Evolutionary conservation across 495 filamentous ascomycete genomes (phyloP).

Genomic region (Recurvomyces mirabilis): DNA sequence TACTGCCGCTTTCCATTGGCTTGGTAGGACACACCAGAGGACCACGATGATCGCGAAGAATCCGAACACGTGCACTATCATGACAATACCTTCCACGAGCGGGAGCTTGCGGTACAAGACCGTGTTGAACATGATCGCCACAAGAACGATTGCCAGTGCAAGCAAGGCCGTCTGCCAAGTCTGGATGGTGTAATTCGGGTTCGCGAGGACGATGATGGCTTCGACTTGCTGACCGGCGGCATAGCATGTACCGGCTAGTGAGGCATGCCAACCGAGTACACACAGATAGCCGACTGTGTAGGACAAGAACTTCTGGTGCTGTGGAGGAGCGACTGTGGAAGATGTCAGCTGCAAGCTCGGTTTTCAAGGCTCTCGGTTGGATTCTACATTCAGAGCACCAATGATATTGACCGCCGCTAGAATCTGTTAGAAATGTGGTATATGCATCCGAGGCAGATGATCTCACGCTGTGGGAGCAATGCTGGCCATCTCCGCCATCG

Average conservation of each 20-base stretch:
- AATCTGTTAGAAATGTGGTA: background rate
- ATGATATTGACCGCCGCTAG: conserved; percentile 38
- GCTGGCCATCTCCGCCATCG: conserved; percentile 14
- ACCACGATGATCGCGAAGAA: too few relatives aligned
- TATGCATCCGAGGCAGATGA: background rate
- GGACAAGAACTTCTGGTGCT: conserved; percentile 31
- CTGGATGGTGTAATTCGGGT: conserved; percentile 17
- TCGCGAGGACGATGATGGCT: conserved; percentile 33
- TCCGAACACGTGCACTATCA: conserved; percentile 22
- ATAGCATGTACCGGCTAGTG: conserved; percentile 27
- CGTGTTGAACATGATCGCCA: conserved; percentile 25
- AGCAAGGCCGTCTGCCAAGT: conserved; percentile 25
- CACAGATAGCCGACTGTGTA: conserved; percentile 33
- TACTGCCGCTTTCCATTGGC: too few relatives aligned
- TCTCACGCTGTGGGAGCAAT: too few relatives aligned
- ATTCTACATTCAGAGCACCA: conserved; percentile 39
- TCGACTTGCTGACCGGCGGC: conserved; percentile 35
- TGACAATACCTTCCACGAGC: conserved; percentile 20
- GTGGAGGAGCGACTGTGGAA: conserved; percentile 34
- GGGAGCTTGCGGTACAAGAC: conserved; percentile 19
- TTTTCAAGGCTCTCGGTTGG: too few relatives aligned
- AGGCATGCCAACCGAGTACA: conserved; percentile 31
- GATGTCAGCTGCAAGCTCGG: too few relatives aligned
- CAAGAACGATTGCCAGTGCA: conserved; percentile 17
- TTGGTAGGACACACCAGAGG: too few relatives aligned